Conservation (phyloP, 1,139 yeast genomes). For the Geotrichum citri-aurantii region DNA sequence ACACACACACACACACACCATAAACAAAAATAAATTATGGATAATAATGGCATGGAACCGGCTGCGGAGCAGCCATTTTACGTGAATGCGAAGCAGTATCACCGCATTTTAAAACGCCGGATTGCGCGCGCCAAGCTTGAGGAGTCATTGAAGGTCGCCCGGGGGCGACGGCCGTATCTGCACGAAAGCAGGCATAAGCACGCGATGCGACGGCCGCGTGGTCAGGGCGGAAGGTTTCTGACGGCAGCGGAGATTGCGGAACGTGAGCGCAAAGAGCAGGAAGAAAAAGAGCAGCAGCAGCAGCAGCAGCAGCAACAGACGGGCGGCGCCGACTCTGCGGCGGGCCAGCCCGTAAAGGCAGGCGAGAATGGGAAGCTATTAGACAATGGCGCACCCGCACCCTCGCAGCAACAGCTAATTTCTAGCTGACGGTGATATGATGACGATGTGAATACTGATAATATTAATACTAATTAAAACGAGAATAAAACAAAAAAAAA, state of each 20-base stretch:
- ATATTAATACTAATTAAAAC: neutral
- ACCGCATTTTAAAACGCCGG: constrained; percentile 86
- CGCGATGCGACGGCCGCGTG: constrained; percentile 98
- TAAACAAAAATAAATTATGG: constrained; percentile 17
- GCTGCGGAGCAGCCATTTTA: constrained; percentile 83
- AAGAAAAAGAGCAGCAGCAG: constrained; percentile 6
- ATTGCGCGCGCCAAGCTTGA: constrained; percentile 91
- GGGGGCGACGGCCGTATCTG: constrained; percentile 88
- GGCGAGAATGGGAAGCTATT: neutral
- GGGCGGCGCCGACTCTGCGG: neutral
- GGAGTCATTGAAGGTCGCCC: constrained; percentile 77
- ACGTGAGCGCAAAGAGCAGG: constrained; percentile 52
- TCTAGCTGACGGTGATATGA: neutral
- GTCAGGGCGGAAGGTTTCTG: constrained; percentile 94
- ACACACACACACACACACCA: neutral
- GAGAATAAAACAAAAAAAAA: too few species aligned
- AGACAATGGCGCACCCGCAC: neutral
- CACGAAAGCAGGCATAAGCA: constrained; percentile 98
- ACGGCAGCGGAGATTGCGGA: constrained; percentile 97
- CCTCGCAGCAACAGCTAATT: constrained; percentile 2
- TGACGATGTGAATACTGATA: neutral
- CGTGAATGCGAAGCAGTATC: constrained; percentile 97
- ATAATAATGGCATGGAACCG: constrained; percentile 27
- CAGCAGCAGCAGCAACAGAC: neutral
- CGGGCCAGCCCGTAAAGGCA: neutral